Percentiles rank a stretch among this genome's conserved stretches.
These are phyloP conservation scores for Pezicula carpinea DNA, from an alignment of 2,329 filamentous ascomycete species.

Conservation along the genomic window DNA sequence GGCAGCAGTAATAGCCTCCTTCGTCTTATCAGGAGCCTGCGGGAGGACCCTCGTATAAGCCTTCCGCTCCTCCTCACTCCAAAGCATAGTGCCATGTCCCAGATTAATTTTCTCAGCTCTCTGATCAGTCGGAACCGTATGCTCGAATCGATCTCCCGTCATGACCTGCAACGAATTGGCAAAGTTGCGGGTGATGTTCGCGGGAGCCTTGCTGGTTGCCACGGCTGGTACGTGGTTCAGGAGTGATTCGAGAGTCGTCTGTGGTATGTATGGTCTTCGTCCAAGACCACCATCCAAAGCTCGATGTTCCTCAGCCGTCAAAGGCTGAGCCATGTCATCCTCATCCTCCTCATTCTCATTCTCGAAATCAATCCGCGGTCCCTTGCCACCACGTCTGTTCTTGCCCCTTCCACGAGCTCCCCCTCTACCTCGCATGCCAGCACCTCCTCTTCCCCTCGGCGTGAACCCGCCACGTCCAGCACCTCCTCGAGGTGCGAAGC, in stretches of 20 bases:
- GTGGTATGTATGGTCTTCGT: conserved; percentile 19
- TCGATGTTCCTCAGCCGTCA: neutral
- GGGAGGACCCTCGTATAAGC: conserved; percentile 11
- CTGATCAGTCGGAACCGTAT: neutral
- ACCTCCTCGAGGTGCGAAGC: conserved; percentile 1
- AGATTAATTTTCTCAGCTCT: conserved; percentile 16
- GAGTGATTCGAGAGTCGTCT: conserved; percentile 18
- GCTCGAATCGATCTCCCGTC: conserved; percentile 11
- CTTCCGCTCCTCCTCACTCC: conserved; percentile 14
- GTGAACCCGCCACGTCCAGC: conserved; percentile 6
- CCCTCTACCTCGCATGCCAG: conserved; percentile 40
- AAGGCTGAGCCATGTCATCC: conserved; percentile 33
- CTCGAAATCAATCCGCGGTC: conserved; percentile 5
- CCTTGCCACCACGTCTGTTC: neutral
- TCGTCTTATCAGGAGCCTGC: conserved; percentile 2
- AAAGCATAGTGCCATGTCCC: conserved; percentile 13
- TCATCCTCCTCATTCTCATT: conserved; percentile 19
- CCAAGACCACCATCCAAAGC: conserved; percentile 3
- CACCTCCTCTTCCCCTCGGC: conserved; percentile 10
- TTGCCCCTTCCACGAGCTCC: conserved; percentile 6
- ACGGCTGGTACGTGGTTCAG: conserved; percentile 17
- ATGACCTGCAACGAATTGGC: conserved; percentile 22
- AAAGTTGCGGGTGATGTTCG: conserved; percentile 20
- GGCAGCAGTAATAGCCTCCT: conserved; percentile 6
- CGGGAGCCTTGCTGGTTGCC: conserved; percentile 13